phyloP scores from a whole-genome alignment of 169 alveolate genomes.

The Plasmodium gonderi region DNA sequence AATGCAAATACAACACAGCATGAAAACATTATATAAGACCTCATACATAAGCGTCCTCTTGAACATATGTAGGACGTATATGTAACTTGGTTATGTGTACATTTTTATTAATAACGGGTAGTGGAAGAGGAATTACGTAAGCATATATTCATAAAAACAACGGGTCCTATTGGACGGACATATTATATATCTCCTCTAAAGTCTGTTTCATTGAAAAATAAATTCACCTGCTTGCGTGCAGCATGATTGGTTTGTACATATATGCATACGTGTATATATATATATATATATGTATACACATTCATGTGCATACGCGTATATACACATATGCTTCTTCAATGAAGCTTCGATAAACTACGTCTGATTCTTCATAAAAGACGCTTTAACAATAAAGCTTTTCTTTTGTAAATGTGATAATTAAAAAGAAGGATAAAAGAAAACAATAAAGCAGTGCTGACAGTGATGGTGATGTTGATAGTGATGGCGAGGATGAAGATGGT shows the following conservation, averaged over 20 bases:
- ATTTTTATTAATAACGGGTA: not conserved
- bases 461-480: not conserved
- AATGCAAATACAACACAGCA: not conserved
- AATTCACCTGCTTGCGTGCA: not conserved
- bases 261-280: too few relatives aligned
- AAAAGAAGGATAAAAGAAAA: not conserved
- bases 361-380: not conserved
- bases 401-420: conserved; percentile 1
- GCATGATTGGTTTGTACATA: too few relatives aligned
- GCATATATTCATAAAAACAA: conserved; percentile 1
- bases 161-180: not conserved
- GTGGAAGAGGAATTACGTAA: not conserved
- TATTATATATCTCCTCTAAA: not conserved
- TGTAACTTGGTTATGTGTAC: not conserved
- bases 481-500: too few relatives aligned
- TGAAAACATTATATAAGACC: not conserved
- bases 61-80: not conserved
- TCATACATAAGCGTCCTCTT: not conserved
- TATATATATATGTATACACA: not conserved
- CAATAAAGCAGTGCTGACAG: not conserved
- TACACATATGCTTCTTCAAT: not conserved
- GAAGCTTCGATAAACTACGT: not conserved
- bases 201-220: not conserved
- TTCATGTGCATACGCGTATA: not conserved
- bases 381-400: not conserved